Conservation (phyloP, 2,329 filamentous ascomycete species). For the Colletotrichum sp. region DNA sequence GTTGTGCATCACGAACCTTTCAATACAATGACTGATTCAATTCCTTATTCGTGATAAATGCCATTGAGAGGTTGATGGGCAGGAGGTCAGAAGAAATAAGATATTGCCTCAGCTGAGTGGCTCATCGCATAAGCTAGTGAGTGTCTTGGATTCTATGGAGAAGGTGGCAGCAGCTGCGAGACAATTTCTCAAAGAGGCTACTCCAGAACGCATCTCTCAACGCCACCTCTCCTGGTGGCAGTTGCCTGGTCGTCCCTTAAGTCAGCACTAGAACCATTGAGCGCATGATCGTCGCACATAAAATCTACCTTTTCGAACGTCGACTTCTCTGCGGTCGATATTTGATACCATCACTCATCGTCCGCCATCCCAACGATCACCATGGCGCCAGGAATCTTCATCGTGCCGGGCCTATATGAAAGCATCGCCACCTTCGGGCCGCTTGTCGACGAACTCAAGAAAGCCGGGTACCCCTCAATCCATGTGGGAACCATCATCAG, state of each 20-base stretch:
- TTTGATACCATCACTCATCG: not conserved
- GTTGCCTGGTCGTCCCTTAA: not conserved
- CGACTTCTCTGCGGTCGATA: not conserved
- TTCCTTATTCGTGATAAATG: not conserved
- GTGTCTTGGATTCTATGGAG: not conserved
- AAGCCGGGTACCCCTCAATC: not conserved
- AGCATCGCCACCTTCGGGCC: not conserved
- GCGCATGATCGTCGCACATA: not conserved
- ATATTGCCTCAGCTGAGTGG: not conserved
- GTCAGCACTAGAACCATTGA: not conserved
- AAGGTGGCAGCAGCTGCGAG: not conserved
- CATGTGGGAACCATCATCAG: not conserved
- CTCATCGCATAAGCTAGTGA: not conserved
- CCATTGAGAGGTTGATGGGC: not conserved
- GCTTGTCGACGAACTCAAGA: not conserved
- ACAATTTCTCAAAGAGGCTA: not conserved
- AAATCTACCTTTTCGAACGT: not conserved
- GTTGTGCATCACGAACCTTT: not conserved
- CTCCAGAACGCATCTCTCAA: not conserved
- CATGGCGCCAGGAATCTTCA: not conserved
- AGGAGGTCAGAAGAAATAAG: not conserved
- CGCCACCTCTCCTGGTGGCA: not conserved
- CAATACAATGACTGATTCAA: rapidly evolving
- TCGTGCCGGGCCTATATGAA: not conserved
- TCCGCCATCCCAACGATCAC: not conserved